Evolutionary conservation across 164 flowering plant genomes (phyloP), one percentile per base, ranked within the genome.

Genomic region (Kalanchoe fedtschenkoi): DNA sequence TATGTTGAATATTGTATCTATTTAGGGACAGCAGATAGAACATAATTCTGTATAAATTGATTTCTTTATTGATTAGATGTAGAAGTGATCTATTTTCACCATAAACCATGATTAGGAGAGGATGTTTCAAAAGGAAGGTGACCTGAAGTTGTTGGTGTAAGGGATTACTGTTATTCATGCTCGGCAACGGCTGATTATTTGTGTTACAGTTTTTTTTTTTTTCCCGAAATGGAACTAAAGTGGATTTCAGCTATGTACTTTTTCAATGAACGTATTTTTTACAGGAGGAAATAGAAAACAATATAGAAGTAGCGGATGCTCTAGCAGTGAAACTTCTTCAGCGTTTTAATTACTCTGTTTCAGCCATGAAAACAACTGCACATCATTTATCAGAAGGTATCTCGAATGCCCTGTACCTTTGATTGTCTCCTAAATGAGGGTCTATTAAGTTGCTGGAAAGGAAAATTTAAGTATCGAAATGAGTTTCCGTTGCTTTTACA

Each of bases 241-340:
- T n/a, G 34, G 21, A 29, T 14, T 21, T 58, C 61, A 13, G 19
- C 1, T 33, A 39, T 61, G 41, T 16, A 17, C 14, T 47, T 58
- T 3, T 26, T 28, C 39, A 21, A 38, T 61, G 39, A 22, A 34
- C 16, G 34, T 17, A 9, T 24, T 16, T 66, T 24, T 63, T 85
- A 72, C 81, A 91, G 99, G 99, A 89, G 71, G 96, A 84, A 69
- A 71, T 95, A 15, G 99, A 95, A 73, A 89, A 85, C 85, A 88
- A 84, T 72, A 87, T 91, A 69, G 97, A 95, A 77, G 87, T 89
- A 58, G 88, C 77, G 5, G 96, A 95, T 80, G 97, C 97, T 65
- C 75, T 91, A 79, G 84, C 96, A 32, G 74, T 75, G 43, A 95
- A 89, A 76, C 93, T 95, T 72, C 88, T 81, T 58, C 93, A 86